Conservation (phyloP, 495 filamentous ascomycete species). For the Geoglossum glabrum region DNA sequence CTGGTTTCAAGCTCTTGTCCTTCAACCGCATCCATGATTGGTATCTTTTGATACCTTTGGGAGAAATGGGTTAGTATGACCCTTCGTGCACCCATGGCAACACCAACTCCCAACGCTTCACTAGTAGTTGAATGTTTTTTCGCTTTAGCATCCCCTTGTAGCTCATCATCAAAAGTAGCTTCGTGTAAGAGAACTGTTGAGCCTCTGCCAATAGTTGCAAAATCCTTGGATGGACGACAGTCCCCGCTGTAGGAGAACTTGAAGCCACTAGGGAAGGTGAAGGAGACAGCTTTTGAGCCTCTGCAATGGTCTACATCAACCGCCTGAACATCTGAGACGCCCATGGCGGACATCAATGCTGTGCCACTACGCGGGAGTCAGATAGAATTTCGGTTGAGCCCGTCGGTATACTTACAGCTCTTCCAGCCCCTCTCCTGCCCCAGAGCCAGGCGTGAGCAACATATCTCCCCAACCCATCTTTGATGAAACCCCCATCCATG, state of each 20-base stretch:
- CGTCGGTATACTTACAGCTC: neutral
- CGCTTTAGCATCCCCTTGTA: conserved; percentile 51
- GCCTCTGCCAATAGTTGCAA: conserved; percentile 47
- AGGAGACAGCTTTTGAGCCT: conserved; percentile 50
- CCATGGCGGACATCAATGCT: conserved; percentile 6
- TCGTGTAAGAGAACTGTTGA: conserved; percentile 82
- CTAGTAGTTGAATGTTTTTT: conserved; percentile 79
- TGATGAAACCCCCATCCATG: neutral
- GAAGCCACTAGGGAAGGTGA: conserved; percentile 62
- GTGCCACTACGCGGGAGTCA: conserved; percentile 2
- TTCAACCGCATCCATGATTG: conserved; percentile 26
- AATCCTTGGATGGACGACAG: conserved; percentile 53
- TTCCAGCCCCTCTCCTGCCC: neutral
- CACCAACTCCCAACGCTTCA: conserved; percentile 65
- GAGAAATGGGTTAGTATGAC: conserved; percentile 84
- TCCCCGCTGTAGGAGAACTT: conserved; percentile 87
- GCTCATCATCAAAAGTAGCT: conserved; percentile 82
- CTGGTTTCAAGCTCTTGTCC: conserved; percentile 12
- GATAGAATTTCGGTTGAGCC: neutral
- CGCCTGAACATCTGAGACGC: conserved; percentile 32
- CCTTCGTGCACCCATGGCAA: conserved; percentile 51
- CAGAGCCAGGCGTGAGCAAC: neutral
- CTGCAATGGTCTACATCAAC: conserved; percentile 56
- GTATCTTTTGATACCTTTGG: conserved; percentile 84
- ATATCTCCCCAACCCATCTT: neutral